These are phyloP conservation scores for Ophiostoma novo-ulmi DNA, from an alignment of 2,329 filamentous ascomycete species.

Conservation along the genomic window DNA sequence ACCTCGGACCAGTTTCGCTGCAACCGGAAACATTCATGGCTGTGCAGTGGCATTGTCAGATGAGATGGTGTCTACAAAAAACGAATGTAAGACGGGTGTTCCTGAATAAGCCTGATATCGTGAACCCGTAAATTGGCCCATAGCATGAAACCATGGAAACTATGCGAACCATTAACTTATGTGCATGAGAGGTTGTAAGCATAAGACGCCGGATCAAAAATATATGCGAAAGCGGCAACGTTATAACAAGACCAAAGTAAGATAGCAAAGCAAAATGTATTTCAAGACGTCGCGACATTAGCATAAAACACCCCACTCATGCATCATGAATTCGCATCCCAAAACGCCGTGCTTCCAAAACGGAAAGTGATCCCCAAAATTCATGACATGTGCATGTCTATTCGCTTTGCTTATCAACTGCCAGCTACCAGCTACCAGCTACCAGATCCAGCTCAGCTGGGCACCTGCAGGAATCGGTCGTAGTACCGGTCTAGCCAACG, in stretches of 20 bases:
- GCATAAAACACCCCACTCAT: not conserved
- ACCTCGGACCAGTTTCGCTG: not conserved
- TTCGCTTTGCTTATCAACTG: not conserved
- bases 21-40: not conserved
- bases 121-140: too few species aligned
- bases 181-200: not conserved
- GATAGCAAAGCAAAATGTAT: not conserved
- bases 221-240: too few species aligned
- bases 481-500: conserved; percentile 53
- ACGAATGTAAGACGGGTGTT: not conserved
- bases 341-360: conserved; percentile 11
- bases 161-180: not conserved
- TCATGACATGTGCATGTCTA: not conserved
- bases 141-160: not conserved
- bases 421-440: too few species aligned
- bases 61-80: not conserved
- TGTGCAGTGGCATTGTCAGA: not conserved
- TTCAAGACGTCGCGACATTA: not conserved
- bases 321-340: conserved; percentile 5
- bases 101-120: not conserved
- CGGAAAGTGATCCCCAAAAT: not conserved
- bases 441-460: conserved; percentile 27
- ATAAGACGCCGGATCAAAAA: not conserved
- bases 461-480: conserved; percentile 50
- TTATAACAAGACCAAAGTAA: not conserved